Percentiles rank a stretch among this genome's conserved stretches.
These are phyloP conservation scores for Pyrus communis DNA, from an alignment of 306 rosid genomes.

Conservation along the genomic window DNA sequence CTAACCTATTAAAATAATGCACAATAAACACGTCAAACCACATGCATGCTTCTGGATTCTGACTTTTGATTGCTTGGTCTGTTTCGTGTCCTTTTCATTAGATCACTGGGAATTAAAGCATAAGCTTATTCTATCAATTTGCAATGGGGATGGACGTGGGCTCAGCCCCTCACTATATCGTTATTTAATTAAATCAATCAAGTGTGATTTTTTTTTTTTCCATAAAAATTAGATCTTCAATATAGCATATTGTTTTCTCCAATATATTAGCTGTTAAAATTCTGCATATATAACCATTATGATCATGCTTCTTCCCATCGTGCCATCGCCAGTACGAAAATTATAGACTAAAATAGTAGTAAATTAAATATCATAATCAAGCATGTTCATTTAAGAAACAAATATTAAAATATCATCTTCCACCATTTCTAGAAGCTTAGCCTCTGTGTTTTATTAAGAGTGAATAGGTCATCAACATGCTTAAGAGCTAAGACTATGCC, in stretches of 20 bases:
- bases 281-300: not conserved
- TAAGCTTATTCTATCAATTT: not conserved
- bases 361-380: not conserved
- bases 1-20: not conserved
- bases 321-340: not conserved
- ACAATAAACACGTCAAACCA: not conserved
- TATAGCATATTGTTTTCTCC: not conserved
- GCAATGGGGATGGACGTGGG: too few relatives aligned
- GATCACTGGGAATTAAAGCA: not conserved
- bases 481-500: not conserved
- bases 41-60: not conserved
- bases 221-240: not conserved
- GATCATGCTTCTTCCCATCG: not conserved
- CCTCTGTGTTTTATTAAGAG: not conserved
- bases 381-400: not conserved
- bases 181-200: not conserved
- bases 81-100: not conserved
- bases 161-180: not conserved
- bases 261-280: not conserved
- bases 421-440: not conserved
- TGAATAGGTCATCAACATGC: not conserved
- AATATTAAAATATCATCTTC: not conserved
- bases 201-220: not conserved
- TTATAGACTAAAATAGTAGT: not conserved
- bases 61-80: not conserved